Evolutionary conservation across 129 eudicot genomes (phyloP), one percentile per base, ranked within the genome.

Genomic region (Logfia minima): DNA sequence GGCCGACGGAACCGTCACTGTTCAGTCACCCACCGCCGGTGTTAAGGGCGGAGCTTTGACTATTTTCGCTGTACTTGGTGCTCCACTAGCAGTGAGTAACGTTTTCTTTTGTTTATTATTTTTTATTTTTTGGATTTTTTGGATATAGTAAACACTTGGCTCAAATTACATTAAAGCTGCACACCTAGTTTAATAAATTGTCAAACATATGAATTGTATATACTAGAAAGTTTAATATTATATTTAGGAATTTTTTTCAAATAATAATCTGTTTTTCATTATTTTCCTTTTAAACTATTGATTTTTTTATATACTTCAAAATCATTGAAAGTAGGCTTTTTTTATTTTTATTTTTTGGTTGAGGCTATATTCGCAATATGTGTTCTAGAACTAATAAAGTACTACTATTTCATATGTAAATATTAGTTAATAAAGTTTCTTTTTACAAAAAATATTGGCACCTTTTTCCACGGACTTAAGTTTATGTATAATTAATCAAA

Each of bases 31-130:
- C 0, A 17, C 64, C 2, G 5, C 37, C 18, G 76, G 56, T 2
- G 71, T 90, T 10, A 86, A 81, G 83, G 75, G 66, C 5, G 85
- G 74, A 8, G 85, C 88, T 7, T 70, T 80, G 41, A 52, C 75
- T 0, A 72, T 90, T 0, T 88, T 86, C 32, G 74, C 84, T 0
- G 39, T 77, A 2, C 23, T 87, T 52, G 96, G 96, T 18, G 80
- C 87, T 8, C 93, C 93, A 1, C 86, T 75, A 0, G 92, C 97
- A 56, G 93, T 90, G 11, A 86, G 92, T 79, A 19, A 74, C 29
- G 8, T 39, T 19, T 37, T 19, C 2, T 19, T 67, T 67, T 67
- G 11, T 19, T 13, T 67, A 4, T 3, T 6, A 14, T 8, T 67
- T n/a, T 7, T 16, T 17, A 53, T 53, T 53, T 18, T 53, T 14